Conservation (phyloP, 371 early-diverging fungal genomes). For the Syncephalastrum sp. region DNA sequence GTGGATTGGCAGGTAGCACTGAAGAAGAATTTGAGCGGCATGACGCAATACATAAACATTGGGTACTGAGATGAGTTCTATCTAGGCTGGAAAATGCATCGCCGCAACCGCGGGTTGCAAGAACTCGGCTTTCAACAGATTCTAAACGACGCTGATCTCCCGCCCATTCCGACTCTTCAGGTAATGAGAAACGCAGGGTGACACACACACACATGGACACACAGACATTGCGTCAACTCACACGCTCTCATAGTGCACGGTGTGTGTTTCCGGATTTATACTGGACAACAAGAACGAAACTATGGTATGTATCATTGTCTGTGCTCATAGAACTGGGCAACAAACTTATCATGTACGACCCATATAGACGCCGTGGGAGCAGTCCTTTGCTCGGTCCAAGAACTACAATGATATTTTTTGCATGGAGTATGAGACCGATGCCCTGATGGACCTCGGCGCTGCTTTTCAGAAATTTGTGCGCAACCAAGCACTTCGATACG, state of each 20-base stretch:
- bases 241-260: constrained; percentile 42
- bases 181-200: constrained; percentile 20
- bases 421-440: constrained; percentile 78
- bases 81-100: constrained; percentile 53
- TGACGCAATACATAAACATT: background rate
- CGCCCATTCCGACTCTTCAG: constrained; percentile 59
- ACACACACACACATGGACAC: constrained; percentile 1
- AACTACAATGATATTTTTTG: constrained; percentile 54
- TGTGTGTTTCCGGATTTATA: constrained; percentile 65
- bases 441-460: constrained; percentile 73
- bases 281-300: constrained; percentile 42
- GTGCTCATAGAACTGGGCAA: background rate
- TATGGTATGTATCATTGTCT: constrained; percentile 19
- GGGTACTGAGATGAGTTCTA: background rate
- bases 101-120: constrained; percentile 50
- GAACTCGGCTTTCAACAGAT: constrained; percentile 62
- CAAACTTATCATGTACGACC: background rate
- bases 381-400: constrained; percentile 34
- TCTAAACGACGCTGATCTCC: constrained; percentile 49
- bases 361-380: constrained; percentile 54
- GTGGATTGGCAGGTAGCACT: constrained; percentile 55
- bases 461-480: constrained; percentile 79
- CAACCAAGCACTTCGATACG: constrained; percentile 78
- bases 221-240: too few relatives aligned
- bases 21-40: background rate